Conservation (phyloP, 2,329 filamentous ascomycete genomes). For the Fusarium sp. region DNA sequence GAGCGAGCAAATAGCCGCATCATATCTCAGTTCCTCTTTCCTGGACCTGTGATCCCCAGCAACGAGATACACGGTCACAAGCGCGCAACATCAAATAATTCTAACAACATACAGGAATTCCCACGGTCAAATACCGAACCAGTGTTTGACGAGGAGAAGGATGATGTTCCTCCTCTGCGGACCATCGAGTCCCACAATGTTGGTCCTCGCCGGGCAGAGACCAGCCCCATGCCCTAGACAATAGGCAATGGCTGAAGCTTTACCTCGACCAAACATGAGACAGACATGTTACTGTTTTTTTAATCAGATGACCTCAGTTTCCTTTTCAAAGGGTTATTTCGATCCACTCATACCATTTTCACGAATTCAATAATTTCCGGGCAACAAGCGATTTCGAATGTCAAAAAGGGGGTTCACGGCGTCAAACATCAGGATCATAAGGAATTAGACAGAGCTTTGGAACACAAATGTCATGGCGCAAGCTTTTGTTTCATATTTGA, state of each 20-base stretch:
- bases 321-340: background rate
- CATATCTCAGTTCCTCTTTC: slow-evolving; percentile 60
- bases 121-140: slow-evolving; percentile 44
- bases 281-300: background rate
- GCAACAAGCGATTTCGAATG: slow-evolving; percentile 20
- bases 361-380: slow-evolving; percentile 8
- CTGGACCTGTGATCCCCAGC: slow-evolving; percentile 56
- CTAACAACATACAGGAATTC: slow-evolving; percentile 40
- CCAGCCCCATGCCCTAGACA: slow-evolving; percentile 40
- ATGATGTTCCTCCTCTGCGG: slow-evolving; percentile 42
- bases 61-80: slow-evolving; percentile 45
- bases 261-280: background rate
- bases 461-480: slow-evolving; percentile 14
- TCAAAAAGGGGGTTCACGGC: slow-evolving; percentile 9
- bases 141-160: slow-evolving; percentile 42
- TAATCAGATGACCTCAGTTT: background rate
- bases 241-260: background rate
- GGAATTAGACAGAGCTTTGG: slow-evolving; percentile 16
- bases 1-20: slow-evolving; percentile 55
- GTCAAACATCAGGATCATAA: slow-evolving; percentile 12
- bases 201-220: slow-evolving; percentile 45
- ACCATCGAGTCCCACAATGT: slow-evolving; percentile 40
- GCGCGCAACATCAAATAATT: slow-evolving; percentile 45
- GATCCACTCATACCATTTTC: slow-evolving; percentile 4
- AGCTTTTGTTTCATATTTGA: slow-evolving; percentile 7